Base-by-base conservation (phyloP, 2,329 filamentous ascomycete genomes). In the Aspergillus quadrilineatus region DNA sequence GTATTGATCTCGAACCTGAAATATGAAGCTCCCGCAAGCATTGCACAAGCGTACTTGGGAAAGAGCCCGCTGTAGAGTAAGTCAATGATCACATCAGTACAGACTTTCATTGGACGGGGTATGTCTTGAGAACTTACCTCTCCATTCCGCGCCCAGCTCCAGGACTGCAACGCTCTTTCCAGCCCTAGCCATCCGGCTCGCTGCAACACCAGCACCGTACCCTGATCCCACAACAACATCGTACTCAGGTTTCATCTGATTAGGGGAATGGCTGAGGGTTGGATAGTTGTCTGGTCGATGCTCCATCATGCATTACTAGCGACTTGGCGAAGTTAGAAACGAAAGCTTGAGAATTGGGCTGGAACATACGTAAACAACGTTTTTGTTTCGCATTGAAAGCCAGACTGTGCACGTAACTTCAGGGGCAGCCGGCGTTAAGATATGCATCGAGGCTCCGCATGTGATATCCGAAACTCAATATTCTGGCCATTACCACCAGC, bases 181-280 rank as follows among this genome's bases (percentile, higher is more conserved):
- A 1, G 81, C 81, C 53, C 86, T 79, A 3, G 85, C 82, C 80
- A 88, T 84, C 9, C 85, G 79, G 22, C 84, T 83, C 0, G 86
- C 86, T 2, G 86, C 86, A 17, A 89, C 82, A 26, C 81, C 83
- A 39, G 85, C 86, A 26, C 87, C 87, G 68, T 89, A 89, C 1
- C 87, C 87, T 8, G 85, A 88, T 1, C 87, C 86, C 56, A 89
- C 83, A 30, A 89, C 80, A 39, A 82, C 82, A 70, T 89, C 86
- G 62, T 89, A 89, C 12, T 52, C 52, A 34, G 42, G 10, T 29
- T 32, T 34, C 15, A 58, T 45, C 1, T 29, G 9, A 15, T 32
- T 10, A 3, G 55, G 14, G 12, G 56, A 51, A 0, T 51, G 51
- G 9, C 45, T 39, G 6, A 55, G 14, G 8, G 5, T 32, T 12